Percentiles rank a stretch among this genome's conserved stretches.
Conservation (phyloP, 768 basidiomycete genomes). For the Termitomyces sp. region DNA sequence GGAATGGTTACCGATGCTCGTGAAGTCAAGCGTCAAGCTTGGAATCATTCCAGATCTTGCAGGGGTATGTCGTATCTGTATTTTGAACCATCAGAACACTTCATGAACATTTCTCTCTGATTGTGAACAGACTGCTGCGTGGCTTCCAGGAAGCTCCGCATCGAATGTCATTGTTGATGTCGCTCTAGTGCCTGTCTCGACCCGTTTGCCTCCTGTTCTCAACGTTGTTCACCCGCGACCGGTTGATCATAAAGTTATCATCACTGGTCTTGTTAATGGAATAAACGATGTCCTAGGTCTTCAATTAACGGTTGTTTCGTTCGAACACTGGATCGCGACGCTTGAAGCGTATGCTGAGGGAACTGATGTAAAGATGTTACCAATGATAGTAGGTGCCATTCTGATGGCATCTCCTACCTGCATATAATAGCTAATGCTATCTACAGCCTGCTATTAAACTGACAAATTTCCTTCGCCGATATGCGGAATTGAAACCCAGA, state of each 20-base stretch:
- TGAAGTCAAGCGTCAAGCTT: slow-evolving; percentile 24
- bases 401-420: too few species aligned
- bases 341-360: background rate
- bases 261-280: background rate
- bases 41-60: slow-evolving; percentile 20
- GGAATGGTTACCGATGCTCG: slow-evolving; percentile 41
- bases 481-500: background rate
- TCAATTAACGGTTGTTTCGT: background rate
- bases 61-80: background rate
- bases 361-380: background rate
- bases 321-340: background rate
- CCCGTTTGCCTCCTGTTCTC: background rate
- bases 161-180: background rate
- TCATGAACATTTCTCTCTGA: too few species aligned
- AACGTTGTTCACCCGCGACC: background rate
- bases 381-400: background rate
- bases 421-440: background rate
- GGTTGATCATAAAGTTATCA: background rate
- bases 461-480: background rate
- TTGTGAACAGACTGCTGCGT: background rate
- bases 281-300: background rate
- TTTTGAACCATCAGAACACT: background rate
- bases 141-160: background rate
- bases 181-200: background rate
- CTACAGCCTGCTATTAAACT: background rate